These are phyloP conservation scores for Fistulinella prunicolor DNA, from an alignment of 768 basidiomycete genomes.

Conservation along the genomic window DNA sequence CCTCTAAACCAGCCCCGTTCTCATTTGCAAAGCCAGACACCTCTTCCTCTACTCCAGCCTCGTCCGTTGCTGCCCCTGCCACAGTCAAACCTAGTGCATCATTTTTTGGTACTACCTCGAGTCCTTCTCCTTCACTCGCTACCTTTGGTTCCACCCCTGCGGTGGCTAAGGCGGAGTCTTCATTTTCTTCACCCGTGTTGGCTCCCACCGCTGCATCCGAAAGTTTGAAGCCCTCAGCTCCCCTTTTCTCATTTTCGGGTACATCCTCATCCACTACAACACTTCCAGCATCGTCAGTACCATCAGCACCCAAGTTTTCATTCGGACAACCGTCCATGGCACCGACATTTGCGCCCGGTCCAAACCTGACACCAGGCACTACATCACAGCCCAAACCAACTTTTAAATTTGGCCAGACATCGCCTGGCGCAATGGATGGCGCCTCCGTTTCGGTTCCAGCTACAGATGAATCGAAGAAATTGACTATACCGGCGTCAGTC, in stretches of 20 bases:
- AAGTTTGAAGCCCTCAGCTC: slow-evolving; percentile 10
- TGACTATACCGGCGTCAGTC: slow-evolving; percentile 21
- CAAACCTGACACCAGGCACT: slow-evolving; percentile 5
- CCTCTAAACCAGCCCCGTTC: slow-evolving; percentile 11
- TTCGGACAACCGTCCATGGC: slow-evolving; percentile 21
- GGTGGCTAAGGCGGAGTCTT: slow-evolving; percentile 6
- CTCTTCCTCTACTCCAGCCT: slow-evolving; percentile 25
- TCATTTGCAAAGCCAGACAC: slow-evolving; percentile 17
- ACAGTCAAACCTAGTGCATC: slow-evolving; percentile 16
- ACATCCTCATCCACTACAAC: slow-evolving; percentile 4
- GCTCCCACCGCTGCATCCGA: slow-evolving; percentile 3
- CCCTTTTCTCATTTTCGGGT: slow-evolving; percentile 23
- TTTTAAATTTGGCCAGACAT: slow-evolving; percentile 21
- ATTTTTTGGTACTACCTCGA: slow-evolving; percentile 13
- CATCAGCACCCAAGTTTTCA: slow-evolving; percentile 22
- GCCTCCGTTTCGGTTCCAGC: slow-evolving; percentile 12
- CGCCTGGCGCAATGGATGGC: slow-evolving; percentile 24
- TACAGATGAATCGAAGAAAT: slow-evolving; percentile 24
- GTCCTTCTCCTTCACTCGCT: background rate
- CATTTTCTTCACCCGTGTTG: background rate
- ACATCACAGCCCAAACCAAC: slow-evolving; percentile 21
- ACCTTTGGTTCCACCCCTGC: slow-evolving; percentile 10
- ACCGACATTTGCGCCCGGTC: slow-evolving; percentile 2
- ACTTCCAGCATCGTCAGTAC: slow-evolving; percentile 6
- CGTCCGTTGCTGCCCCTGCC: slow-evolving; percentile 5